Conservation (phyloP, 2,329 filamentous ascomycete species). For the Aspergillus flavus region DNA sequence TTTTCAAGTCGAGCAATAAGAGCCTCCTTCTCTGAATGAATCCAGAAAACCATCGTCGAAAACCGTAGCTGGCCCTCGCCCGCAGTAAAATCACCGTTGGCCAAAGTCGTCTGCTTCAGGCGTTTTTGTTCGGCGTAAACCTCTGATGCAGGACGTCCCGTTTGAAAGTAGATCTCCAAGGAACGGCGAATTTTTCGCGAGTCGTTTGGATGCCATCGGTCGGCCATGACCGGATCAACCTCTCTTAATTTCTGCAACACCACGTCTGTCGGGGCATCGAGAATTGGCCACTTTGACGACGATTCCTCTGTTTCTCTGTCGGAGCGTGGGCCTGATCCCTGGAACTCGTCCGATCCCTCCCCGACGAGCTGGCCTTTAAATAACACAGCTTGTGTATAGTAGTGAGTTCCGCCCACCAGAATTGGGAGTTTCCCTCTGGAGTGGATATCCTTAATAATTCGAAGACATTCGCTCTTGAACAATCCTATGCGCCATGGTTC, state of each 20-base stretch:
- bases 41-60: slow-evolving; percentile 78
- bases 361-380: slow-evolving; percentile 72
- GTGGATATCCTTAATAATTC: slow-evolving; percentile 75
- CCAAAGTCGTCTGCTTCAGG: slow-evolving; percentile 26
- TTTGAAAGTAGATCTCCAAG: slow-evolving; percentile 84
- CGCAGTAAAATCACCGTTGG: slow-evolving; percentile 21
- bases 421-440: slow-evolving; percentile 80
- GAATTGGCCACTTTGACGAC: slow-evolving; percentile 64
- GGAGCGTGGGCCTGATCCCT: slow-evolving; percentile 29
- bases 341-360: slow-evolving; percentile 27
- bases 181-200: slow-evolving; percentile 85
- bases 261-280: slow-evolving; percentile 70
- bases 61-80: slow-evolving; percentile 49
- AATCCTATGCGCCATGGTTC: slow-evolving; percentile 80
- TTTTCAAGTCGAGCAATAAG: slow-evolving; percentile 72
- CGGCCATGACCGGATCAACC: slow-evolving; percentile 87
- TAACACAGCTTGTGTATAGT: slow-evolving; percentile 87
- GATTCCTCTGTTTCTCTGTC: slow-evolving; percentile 20
- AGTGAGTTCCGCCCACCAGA: slow-evolving; percentile 91
- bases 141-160: slow-evolving; percentile 78
- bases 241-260: slow-evolving; percentile 73
- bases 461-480: slow-evolving; percentile 71
- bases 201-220: slow-evolving; percentile 92
- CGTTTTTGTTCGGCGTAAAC: slow-evolving; percentile 78
- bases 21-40: slow-evolving; percentile 71